Evolutionary conservation across 2,329 filamentous ascomycete genomes (phyloP).

Genomic region (Aspergillus sp.): DNA sequence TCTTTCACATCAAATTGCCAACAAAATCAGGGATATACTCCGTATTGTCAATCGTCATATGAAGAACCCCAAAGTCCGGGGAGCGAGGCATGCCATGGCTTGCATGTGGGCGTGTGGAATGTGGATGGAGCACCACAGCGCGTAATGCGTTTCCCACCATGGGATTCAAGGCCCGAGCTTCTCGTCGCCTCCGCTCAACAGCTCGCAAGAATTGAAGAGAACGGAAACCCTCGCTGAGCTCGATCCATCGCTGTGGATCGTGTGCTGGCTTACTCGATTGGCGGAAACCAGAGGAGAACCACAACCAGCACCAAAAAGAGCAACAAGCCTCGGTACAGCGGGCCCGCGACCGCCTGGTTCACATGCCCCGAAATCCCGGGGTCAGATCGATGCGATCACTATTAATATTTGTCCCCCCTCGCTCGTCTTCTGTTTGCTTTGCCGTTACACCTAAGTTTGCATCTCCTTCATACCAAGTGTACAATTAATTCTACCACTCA

Average conservation of each 20-base stretch:
- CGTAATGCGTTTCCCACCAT: not conserved
- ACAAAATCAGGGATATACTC: not conserved
- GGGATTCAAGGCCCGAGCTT: not conserved
- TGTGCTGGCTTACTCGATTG: not conserved
- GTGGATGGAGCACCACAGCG: too few relatives aligned
- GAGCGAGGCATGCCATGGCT: not conserved
- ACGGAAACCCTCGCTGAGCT: not conserved
- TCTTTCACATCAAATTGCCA: not conserved
- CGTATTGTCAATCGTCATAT: not conserved
- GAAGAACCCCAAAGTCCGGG: not conserved
- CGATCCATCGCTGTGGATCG: not conserved
- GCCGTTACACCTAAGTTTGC: conserved; percentile 10
- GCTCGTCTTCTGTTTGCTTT: not conserved
- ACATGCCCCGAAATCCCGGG: conserved; percentile 24
- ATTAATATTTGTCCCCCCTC: conserved; percentile 19
- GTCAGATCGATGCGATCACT: conserved; percentile 25
- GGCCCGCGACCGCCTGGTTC: conserved; percentile 18
- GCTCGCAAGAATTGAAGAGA: not conserved
- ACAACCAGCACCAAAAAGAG: not conserved
- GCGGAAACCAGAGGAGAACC: not conserved
- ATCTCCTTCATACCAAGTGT: not conserved
- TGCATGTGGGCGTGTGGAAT: not conserved
- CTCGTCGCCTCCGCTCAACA: not conserved
- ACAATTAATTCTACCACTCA: not conserved
- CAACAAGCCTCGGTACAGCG: conserved; percentile 20